phyloP scores from a whole-genome alignment of 495 filamentous ascomycete species.

The Terfezia boudieri region DNA sequence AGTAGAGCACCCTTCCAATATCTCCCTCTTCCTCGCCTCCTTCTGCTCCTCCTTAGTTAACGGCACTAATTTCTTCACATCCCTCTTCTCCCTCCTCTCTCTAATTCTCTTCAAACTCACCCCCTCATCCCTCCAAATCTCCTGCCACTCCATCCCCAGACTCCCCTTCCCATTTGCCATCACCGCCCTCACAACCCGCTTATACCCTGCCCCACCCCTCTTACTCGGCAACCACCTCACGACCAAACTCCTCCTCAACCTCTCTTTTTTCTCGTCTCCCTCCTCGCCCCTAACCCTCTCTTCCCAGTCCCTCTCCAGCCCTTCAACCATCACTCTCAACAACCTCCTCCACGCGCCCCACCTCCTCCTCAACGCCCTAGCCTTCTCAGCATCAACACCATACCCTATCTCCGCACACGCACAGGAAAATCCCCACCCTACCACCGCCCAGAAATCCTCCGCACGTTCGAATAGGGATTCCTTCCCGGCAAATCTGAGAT shows the following conservation, averaged over 20 bases:
- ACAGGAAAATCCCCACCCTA: slow-evolving; percentile 90
- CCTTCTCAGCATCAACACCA: neutral
- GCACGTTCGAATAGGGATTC: slow-evolving; percentile 48
- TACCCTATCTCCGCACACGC: slow-evolving; percentile 41
- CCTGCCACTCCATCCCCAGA: no score
- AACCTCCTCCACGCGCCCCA: slow-evolving; percentile 51
- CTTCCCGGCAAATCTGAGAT: slow-evolving; percentile 34
- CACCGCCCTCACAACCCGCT: no score
- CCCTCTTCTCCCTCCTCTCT: neutral
- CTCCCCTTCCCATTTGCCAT: no score
- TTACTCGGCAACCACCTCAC: no score
- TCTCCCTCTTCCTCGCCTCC: neutral
- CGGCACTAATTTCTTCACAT: neutral
- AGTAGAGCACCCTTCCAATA: neutral
- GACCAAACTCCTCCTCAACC: no score
- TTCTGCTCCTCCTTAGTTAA: neutral
- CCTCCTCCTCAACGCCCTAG: neutral
- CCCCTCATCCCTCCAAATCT: no score
- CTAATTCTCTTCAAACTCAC: neutral
- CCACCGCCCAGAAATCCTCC: slow-evolving; percentile 69
- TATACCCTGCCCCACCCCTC: no score
- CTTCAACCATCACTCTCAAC: slow-evolving; percentile 58
- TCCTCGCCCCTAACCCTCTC: slow-evolving; percentile 25
- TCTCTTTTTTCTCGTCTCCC: no score
- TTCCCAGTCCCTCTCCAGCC: slow-evolving; percentile 52